Evolutionary conservation across 169 alveolate species (phyloP), one percentile per base, ranked within the genome.

Genomic region (Eimeria brunetti): DNA sequence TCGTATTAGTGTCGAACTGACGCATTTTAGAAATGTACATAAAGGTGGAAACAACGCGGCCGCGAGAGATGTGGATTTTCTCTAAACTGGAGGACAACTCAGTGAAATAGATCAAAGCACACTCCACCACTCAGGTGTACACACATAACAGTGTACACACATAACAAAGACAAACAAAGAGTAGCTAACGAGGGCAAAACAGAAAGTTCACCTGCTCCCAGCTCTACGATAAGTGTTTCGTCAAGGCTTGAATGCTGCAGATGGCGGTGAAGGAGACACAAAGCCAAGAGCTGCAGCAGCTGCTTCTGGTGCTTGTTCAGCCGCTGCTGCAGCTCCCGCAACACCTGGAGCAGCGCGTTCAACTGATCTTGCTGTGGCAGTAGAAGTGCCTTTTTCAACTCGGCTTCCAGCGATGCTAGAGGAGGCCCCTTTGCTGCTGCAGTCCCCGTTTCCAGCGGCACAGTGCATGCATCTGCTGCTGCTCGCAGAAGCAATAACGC

Each of bases 161-260:
- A 73, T 1, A 73, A 6, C 16, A 6, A 78, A 78, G 2, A 76
- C 62, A 76, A 46, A 46, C 38, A 24, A 11, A 41, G 46, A 69
- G 24, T 14, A n/a, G 58, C 86, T 24, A 24, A 20, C 9, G 49
- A 76, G 9, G 33, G 62, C 9, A 30, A 49, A 46, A 41, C 22
- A 14, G 83, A 46, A 51, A 60, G 44, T 89, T 38, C 67, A 83
- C 96, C 96, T n/a, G 96, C 96, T 41, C 96, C 96, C 56, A 92
- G 88, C n/a, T 92, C 96, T 36, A 92, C 88, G 27, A 83, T 73
- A n/a, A 92, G 88, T 20, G 89, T 88, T 24, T 81, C 44, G 60
- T 84, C 88, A 27, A 49, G 38, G 84, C 53, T 16, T 53, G 64
- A 58, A 14, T 36, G 69, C 18, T 30, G 53, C 64, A 67, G 62